Conservation (phyloP, 805 yeast genomes). For the Starmera caribaea region DNA sequence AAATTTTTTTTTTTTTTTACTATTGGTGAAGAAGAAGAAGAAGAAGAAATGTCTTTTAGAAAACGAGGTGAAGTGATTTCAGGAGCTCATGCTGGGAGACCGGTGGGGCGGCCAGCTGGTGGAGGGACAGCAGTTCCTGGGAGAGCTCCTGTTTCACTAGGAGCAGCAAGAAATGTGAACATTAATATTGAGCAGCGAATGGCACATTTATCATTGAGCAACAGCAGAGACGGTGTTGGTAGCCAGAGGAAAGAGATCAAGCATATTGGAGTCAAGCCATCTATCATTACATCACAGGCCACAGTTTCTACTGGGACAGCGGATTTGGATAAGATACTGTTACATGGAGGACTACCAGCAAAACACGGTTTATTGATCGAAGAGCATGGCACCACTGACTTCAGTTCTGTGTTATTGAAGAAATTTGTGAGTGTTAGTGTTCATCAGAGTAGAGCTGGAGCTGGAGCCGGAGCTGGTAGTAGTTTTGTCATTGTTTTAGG, state of each 20-base stretch:
- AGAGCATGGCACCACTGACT: slow-evolving; percentile 86
- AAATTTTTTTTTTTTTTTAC: neutral
- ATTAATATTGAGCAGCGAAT: slow-evolving; percentile 5
- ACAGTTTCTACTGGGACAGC: slow-evolving; percentile 73
- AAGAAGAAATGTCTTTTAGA: slow-evolving; percentile 42
- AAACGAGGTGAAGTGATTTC: slow-evolving; percentile 43
- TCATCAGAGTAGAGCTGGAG: slow-evolving; percentile 46
- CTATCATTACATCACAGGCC: slow-evolving; percentile 59
- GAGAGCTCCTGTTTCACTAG: slow-evolving; percentile 2
- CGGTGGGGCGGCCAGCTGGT: neutral
- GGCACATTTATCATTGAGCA: slow-evolving; percentile 3
- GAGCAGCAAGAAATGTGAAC: slow-evolving; percentile 1
- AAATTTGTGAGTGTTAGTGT: slow-evolving; percentile 72
- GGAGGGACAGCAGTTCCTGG: neutral
- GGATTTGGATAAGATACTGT: slow-evolving; percentile 64
- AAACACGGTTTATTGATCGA: slow-evolving; percentile 65
- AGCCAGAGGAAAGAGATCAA: slow-evolving; percentile 9
- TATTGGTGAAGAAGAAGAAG: neutral
- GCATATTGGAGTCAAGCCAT: slow-evolving; percentile 61
- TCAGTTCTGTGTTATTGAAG: slow-evolving; percentile 59
- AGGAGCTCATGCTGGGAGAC: neutral
- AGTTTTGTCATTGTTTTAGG: slow-evolving; percentile 64
- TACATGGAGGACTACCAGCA: slow-evolving; percentile 80
- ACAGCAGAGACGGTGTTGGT: neutral
- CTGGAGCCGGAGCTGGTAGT: slow-evolving; percentile 24